phyloP scores from a whole-genome alignment of 495 filamentous ascomycete genomes.

The Annulohypoxylon nitens region DNA sequence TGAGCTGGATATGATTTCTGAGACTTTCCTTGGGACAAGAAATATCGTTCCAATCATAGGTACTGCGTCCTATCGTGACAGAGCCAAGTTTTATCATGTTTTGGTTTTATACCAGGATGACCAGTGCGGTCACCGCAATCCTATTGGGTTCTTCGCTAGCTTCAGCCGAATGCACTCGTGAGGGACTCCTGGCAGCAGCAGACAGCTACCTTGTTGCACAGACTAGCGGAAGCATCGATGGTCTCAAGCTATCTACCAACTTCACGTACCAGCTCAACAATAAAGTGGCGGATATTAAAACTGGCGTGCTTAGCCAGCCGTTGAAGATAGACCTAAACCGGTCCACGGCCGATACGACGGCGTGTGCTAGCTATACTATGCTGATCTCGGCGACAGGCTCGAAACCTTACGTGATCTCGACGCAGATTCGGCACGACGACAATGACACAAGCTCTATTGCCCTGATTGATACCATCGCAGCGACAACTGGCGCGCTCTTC shows the following conservation, averaged over 20 bases:
- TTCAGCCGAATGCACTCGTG: slow-evolving; percentile 56
- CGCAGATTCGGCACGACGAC: slow-evolving; percentile 58
- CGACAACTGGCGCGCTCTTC: slow-evolving; percentile 62
- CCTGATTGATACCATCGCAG: slow-evolving; percentile 60
- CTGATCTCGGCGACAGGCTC: slow-evolving; percentile 54
- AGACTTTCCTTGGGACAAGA: not conserved
- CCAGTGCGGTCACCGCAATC: slow-evolving; percentile 11
- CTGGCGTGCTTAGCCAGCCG: slow-evolving; percentile 51
- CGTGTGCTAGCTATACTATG: slow-evolving; percentile 61
- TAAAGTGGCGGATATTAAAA: slow-evolving; percentile 51
- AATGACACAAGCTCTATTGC: slow-evolving; percentile 53
- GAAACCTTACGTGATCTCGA: slow-evolving; percentile 59
- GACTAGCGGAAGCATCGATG: slow-evolving; percentile 46
- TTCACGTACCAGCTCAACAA: slow-evolving; percentile 62
- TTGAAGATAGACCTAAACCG: slow-evolving; percentile 57
- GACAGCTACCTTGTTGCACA: slow-evolving; percentile 54
- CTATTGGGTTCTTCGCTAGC: not conserved
- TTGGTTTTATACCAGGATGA: not conserved
- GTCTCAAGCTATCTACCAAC: slow-evolving; percentile 51
- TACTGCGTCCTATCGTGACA: not conserved
- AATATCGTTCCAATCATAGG: not conserved
- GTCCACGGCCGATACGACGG: slow-evolving; percentile 56
- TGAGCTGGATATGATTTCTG: too few relatives aligned
- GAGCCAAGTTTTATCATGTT: slow-evolving; percentile 12
- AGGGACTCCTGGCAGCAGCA: slow-evolving; percentile 55